Base-by-base conservation (phyloP, 495 filamentous ascomycete species). In the Filosporella fistucella region DNA sequence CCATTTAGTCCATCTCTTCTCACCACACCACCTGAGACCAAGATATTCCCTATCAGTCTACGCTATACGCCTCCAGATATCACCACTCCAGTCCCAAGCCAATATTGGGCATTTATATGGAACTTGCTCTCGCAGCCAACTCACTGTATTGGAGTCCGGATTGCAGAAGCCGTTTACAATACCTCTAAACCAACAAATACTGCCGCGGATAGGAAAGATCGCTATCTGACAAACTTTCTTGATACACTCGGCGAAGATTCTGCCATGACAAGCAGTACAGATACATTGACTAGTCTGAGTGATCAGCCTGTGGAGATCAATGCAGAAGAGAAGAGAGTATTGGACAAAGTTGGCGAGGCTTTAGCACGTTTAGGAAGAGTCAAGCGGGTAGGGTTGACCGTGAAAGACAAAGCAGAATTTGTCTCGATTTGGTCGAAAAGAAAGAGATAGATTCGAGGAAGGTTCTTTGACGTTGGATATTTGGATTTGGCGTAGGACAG, bases 11-110 rank as follows among this genome's bases (percentile, higher is more conserved):
- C 81, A 0, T 80, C 80, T 32, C 73, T 99, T 1, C 67, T 90
- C 1, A 74, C 76, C 12, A 74, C 77, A 0, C 81, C 86, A 0
- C 52, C 75, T 16, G 64, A 75, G 25, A 78, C 77, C 3, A 82
- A 80, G 59, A 86, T 99, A 51, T 97, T 91, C 68, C 91, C 93
- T 8, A 73, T 96, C 39, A 93, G 81, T 60, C 66, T 99, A 47
- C 79, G 89, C 7, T 97, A 97, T 60, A 86, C 88, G 0, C 85
- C 89, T 0, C 73, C 82, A 6, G 94, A 99, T 58, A 79, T 97
- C 34, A 90, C 91, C 14, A 97, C 94, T 1, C 94, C 93, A 0
- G 63, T 97, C 0, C 93, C 94, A 0, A 80, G 81, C 0, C 67
- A 68, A 7, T 89, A 84, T 59, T 20, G 74, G 2, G 64, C 66